Base-by-base conservation (phyloP, 768 basidiomycete genomes). In the Pleurotus giganteus region DNA sequence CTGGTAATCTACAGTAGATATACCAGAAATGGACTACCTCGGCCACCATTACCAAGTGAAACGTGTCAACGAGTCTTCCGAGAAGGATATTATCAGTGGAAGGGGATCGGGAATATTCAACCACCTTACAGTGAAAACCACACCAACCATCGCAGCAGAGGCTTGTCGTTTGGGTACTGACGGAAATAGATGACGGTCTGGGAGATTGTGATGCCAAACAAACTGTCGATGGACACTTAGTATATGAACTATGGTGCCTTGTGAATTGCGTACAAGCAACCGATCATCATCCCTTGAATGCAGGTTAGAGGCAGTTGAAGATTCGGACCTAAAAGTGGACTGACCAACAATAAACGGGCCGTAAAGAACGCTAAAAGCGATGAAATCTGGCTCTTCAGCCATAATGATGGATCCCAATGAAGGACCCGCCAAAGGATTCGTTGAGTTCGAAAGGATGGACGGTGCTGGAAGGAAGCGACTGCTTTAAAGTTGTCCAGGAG, bases 1-100 rank as follows among this genome's bases (percentile, higher is more conserved):
- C 53, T 15, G 57, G 57, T 9, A 58, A 36, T 31, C 54, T 55
- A 54, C 57, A 58, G 36, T 54, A 55, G 12, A 58, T 44, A 43
- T 54, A 54, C 57, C 57, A 58, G 34, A 54, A 54, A 51, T 58
- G 57, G 21, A 58, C 53, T 24, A 42, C 47, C 29, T 58, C 57
- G 2, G 57, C 45, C 29, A 58, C 57, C 53, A 54, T 58, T 17
- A 54, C 53, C 43, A 58, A 39, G 45, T 58, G 57, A 27, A 55
- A 54, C 13, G 57, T 58, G 53, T 58, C 57, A 28, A 58, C 29
- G 13, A 58, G 13, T 32, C 52, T 58, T n/a, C n/a, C n/a, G n/a
- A n/a, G 28, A n/a, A 44, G n/a, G 36, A 31, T 9, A 31, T 42
- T 19, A 17, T 31, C 2, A 50, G 15, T 4, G 9, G 31, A 15